These are phyloP conservation scores for Penicillium concentricum DNA, from an alignment of 2,329 filamentous ascomycete genomes.

Conservation along the genomic window DNA sequence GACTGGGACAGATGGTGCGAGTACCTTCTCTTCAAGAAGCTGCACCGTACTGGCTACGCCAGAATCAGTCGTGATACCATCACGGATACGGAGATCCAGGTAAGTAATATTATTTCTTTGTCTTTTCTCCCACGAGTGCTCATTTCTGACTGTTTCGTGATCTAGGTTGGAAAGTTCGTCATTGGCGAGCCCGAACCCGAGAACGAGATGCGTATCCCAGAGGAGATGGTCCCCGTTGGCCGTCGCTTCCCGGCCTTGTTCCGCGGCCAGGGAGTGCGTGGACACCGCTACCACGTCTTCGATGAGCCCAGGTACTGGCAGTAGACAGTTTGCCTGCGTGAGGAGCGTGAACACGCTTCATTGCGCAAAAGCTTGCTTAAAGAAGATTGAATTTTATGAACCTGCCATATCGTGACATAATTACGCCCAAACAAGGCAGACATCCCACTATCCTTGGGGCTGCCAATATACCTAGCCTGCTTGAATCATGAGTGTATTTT, in stretches of 20 bases:
- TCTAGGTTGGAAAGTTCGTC: conserved; percentile 81
- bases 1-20: conserved; percentile 99
- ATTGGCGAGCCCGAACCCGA: conserved; percentile 69
- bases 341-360: background rate
- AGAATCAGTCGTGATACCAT: conserved; percentile 85
- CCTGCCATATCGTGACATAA: conserved; percentile 11
- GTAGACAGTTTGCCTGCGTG: conserved; percentile 21
- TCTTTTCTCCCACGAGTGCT: background rate
- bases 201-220: conserved; percentile 63
- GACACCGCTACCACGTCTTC: conserved; percentile 93
- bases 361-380: background rate
- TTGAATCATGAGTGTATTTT: conserved; percentile 1
- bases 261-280: conserved; percentile 79
- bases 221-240: conserved; percentile 72
- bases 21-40: conserved; percentile 91
- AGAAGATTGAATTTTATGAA: conserved; percentile 3
- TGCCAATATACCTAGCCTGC: background rate
- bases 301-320: conserved; percentile 75
- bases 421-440: conserved; percentile 1
- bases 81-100: conserved; percentile 95
- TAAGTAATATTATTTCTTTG: conserved; percentile 36
- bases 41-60: conserved; percentile 85
- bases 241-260: conserved; percentile 83
- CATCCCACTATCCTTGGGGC: conserved; percentile 5
- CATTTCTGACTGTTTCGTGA: conserved; percentile 15